A percentile compares a stretch with the other conserved stretches of the same genome.
These are phyloP conservation scores for Talaromyces atroroseus DNA, from an alignment of 2,329 filamentous ascomycete genomes.

Conservation along the genomic window DNA sequence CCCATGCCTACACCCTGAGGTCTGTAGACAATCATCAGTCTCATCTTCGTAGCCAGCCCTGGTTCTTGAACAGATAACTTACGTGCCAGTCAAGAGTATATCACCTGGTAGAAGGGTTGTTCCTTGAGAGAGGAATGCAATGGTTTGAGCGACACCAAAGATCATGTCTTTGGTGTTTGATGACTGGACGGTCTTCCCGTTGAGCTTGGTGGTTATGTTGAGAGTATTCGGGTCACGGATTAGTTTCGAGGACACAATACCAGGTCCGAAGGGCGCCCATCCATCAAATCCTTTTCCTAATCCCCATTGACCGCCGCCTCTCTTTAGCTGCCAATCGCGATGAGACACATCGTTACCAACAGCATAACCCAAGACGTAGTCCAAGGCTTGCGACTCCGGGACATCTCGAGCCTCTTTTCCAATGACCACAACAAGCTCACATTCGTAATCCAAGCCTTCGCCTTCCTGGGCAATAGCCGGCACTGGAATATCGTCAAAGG, in stretches of 20 bases:
- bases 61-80: conserved; percentile 20
- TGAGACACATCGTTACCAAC: conserved; percentile 77
- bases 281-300: conserved; percentile 70
- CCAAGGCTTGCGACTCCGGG: conserved; percentile 58
- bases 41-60: conserved; percentile 47
- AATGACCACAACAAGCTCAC: conserved; percentile 69
- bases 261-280: conserved; percentile 69
- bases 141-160: conserved; percentile 43
- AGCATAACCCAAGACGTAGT: conserved; percentile 68
- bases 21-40: conserved; percentile 50
- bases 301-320: conserved; percentile 64
- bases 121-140: conserved; percentile 44
- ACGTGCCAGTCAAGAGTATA: conserved; percentile 43
- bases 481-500: conserved; percentile 61
- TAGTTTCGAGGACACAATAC: conserved; percentile 56
- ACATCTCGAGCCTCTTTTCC: conserved; percentile 63
- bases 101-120: conserved; percentile 38
- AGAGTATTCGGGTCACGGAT: conserved; percentile 39
- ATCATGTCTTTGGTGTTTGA: conserved; percentile 46
- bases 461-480: conserved; percentile 60
- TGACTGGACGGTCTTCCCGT: conserved; percentile 46
- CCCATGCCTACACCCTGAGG: conserved; percentile 69
- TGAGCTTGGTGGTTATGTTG: conserved; percentile 43
- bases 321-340: conserved; percentile 68
- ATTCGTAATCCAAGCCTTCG: conserved; percentile 71